A percentile compares a stretch with the other conserved stretches of the same genome.
These are phyloP conservation scores for Leccinum longicurvipes DNA, from an alignment of 768 basidiomycete species.

Conservation along the genomic window DNA sequence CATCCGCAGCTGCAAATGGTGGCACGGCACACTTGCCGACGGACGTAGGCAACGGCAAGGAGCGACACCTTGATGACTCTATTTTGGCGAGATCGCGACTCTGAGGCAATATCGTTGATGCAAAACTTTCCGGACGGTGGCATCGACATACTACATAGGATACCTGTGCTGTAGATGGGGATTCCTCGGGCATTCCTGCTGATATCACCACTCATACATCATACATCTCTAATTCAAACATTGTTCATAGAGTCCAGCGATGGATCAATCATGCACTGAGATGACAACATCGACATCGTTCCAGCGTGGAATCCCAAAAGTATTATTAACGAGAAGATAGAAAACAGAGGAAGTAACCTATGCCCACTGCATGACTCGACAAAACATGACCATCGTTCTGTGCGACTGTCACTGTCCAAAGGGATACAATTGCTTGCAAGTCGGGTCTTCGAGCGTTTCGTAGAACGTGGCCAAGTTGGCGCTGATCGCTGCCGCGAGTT, in stretches of 20 bases:
- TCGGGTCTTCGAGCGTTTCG: conserved; percentile 5
- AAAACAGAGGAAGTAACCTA: not conserved
- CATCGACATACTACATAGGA: not conserved
- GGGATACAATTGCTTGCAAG: conserved; percentile 16
- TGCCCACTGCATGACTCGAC: not conserved
- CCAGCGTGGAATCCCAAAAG: not conserved
- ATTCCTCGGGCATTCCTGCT: not conserved
- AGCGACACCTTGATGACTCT: not conserved
- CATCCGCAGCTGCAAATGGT: not conserved
- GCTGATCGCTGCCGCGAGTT: conserved; percentile 22
- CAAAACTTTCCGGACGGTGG: not conserved
- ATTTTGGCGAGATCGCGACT: conserved; percentile 17
- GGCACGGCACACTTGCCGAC: not conserved
- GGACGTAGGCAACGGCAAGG: not conserved
- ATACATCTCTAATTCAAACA: not conserved
- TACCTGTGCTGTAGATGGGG: not conserved
- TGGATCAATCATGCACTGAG: too few species aligned
- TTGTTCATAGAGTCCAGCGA: not conserved
- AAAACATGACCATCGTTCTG: not conserved
- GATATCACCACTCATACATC: conserved; percentile 10
- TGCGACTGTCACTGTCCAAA: conserved; percentile 6
- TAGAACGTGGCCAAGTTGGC: conserved; percentile 18
- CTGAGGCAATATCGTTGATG: conserved; percentile 4
- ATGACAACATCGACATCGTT: not conserved
- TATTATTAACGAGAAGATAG: not conserved